phyloP scores from a whole-genome alignment of 2,329 filamentous ascomycete species.

The Paecilomyces niveus region DNA sequence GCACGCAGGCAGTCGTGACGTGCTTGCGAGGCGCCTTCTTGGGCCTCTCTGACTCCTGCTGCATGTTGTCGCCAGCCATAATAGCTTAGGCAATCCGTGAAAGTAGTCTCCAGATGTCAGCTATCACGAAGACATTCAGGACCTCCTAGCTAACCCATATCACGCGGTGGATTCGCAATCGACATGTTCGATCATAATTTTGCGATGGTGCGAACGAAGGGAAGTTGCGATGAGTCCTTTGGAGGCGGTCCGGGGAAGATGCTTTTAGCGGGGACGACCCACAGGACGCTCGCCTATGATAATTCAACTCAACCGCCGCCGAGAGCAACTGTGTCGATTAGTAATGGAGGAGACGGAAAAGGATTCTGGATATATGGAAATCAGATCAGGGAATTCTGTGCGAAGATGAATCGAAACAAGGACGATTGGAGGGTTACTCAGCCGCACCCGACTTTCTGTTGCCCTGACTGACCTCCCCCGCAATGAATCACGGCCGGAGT shows the following conservation, averaged over 20 bases:
- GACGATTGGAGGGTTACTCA: background rate
- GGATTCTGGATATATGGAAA: background rate
- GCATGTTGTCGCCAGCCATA: conserved; percentile 10
- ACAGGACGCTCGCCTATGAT: background rate
- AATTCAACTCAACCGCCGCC: background rate
- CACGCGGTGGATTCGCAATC: background rate
- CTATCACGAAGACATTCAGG: background rate
- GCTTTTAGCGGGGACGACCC: background rate
- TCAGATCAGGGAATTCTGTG: background rate
- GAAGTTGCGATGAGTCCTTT: background rate
- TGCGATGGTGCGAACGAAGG: background rate
- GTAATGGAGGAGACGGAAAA: background rate
- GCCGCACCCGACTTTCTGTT: background rate
- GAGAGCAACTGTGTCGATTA: background rate
- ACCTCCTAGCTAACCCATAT: background rate
- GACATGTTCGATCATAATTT: background rate
- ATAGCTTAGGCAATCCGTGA: background rate
- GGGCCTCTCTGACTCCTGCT: conserved; percentile 17
- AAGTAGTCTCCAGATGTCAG: background rate
- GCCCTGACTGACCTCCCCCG: background rate
- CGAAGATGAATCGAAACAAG: background rate
- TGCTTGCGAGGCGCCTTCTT: conserved; percentile 33
- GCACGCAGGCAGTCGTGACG: conserved; percentile 39
- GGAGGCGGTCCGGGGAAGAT: background rate
- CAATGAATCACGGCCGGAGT: background rate